phyloP scores from a whole-genome alignment of 2,329 filamentous ascomycete genomes.

The Tothia fuscella region DNA sequence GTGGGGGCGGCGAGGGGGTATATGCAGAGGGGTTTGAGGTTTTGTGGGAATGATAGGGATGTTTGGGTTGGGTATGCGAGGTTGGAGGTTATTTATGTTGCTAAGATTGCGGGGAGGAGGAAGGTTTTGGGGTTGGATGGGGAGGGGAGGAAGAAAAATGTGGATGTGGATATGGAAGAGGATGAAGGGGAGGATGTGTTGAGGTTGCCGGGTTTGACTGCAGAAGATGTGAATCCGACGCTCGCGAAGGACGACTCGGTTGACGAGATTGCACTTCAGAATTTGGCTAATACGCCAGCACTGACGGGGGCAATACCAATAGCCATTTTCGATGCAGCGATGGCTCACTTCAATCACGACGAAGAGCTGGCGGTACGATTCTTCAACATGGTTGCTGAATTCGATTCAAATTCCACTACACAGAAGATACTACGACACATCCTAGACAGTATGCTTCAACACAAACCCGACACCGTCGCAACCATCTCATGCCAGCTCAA shows the following conservation, averaged over 20 bases:
- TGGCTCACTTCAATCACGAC: constrained; percentile 62
- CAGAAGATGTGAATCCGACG: constrained; percentile 49
- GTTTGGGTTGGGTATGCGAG: constrained; percentile 87
- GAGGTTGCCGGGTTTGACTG: constrained; percentile 46
- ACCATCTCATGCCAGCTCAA: constrained; percentile 61
- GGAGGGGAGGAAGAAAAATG: constrained; percentile 33
- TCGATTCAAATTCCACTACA: constrained; percentile 53
- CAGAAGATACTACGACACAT: constrained; percentile 62
- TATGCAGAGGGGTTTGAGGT: constrained; percentile 80
- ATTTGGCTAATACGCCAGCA: constrained; percentile 60
- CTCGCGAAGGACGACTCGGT: constrained; percentile 36
- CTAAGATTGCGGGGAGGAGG: constrained; percentile 64
- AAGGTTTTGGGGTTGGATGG: constrained; percentile 52
- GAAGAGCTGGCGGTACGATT: constrained; percentile 58
- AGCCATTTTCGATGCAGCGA: constrained; percentile 79
- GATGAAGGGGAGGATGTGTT: constrained; percentile 41
- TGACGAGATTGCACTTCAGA: constrained; percentile 47
- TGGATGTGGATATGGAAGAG: constrained; percentile 24
- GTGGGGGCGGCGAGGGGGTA: constrained; percentile 76
- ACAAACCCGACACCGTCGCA: constrained; percentile 48
- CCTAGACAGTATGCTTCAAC: constrained; percentile 48
- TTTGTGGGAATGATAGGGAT: constrained; percentile 62
- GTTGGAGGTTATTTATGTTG: constrained; percentile 85
- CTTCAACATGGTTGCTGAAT: constrained; percentile 66
- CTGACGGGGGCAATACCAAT: constrained; percentile 87